Conservation (phyloP, 306 rosid genomes). For the Quercus ilex region DNA sequence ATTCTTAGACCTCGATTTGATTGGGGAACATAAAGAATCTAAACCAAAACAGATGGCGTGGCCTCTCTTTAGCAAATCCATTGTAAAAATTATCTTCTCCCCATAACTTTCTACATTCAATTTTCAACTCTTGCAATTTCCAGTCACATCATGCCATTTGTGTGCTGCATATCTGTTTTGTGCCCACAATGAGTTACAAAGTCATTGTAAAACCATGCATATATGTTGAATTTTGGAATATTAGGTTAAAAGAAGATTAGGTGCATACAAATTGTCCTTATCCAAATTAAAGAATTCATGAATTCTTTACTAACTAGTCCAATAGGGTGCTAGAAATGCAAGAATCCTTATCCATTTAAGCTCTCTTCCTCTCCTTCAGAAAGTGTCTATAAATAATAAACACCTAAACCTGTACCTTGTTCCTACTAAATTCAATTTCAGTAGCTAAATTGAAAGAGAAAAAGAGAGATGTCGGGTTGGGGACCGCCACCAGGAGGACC, state of each 20-base stretch:
- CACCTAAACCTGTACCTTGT: neutral
- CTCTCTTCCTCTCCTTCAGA: neutral
- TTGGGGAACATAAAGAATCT: too few relatives aligned
- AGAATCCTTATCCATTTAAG: neutral
- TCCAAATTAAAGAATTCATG: neutral
- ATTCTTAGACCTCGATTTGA: too few relatives aligned
- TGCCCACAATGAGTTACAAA: too few relatives aligned
- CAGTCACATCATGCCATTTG: neutral
- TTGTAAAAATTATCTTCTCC: too few relatives aligned
- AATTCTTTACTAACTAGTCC: neutral
- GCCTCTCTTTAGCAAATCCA: too few relatives aligned
- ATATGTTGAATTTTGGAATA: neutral
- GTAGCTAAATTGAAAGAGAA: neutral
- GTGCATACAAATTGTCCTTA: neutral
- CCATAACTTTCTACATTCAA: too few relatives aligned
- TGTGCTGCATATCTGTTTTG: neutral
- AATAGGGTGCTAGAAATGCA: neutral
- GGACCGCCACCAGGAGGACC: slow-evolving; percentile 9
- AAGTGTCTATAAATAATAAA: neutral
- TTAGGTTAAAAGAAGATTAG: neutral
- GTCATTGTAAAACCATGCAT: too few relatives aligned
- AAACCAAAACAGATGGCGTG: too few relatives aligned
- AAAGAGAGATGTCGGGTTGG: neutral
- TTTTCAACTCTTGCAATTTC: too few relatives aligned
- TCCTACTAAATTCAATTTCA: neutral